Percentiles rank a stretch among this genome's conserved stretches.
phyloP scores from a whole-genome alignment of 768 basidiomycete species.

The Lactarius tabidus region DNA sequence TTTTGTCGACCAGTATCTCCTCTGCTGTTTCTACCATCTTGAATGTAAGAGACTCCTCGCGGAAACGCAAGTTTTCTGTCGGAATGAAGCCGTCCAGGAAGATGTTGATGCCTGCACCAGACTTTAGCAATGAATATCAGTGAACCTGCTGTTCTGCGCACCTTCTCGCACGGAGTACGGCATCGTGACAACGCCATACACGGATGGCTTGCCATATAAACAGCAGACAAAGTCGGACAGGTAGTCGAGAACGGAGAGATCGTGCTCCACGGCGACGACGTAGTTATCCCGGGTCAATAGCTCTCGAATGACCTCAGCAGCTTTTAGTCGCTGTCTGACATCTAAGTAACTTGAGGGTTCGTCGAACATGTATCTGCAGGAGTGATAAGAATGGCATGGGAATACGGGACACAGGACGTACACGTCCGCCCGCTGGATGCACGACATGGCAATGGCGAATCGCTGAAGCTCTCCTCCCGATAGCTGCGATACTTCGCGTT shows the following conservation, averaged over 20 bases:
- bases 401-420: constrained; percentile 39
- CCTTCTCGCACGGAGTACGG: constrained; percentile 98
- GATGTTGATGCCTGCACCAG: constrained; percentile 85
- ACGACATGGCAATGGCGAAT: constrained; percentile 97
- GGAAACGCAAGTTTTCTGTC: constrained; percentile 97
- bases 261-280: constrained; percentile 97
- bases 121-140: constrained; percentile 7
- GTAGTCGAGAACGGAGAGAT: constrained; percentile 96
- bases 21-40: constrained; percentile 98
- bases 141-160: constrained; percentile 32
- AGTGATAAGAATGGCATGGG: constrained; percentile 7
- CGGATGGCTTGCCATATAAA: constrained; percentile 93
- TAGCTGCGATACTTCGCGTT: constrained; percentile 79
- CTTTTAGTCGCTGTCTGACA: constrained; percentile 90
- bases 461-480: constrained; percentile 97
- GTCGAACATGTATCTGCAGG: constrained; percentile 83
- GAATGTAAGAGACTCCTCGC: constrained; percentile 92
- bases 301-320: constrained; percentile 91
- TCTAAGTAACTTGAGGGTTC: constrained; percentile 98
- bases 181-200: constrained; percentile 99
- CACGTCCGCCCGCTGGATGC: constrained; percentile 94
- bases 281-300: constrained; percentile 82
- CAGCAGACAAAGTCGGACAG: constrained; percentile 98
- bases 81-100: constrained; percentile 99
- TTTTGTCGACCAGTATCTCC: constrained; percentile 81